These are phyloP conservation scores for Mucor lusitanicus DNA, from an alignment of 371 early-diverging fungal genomes.

Conservation along the genomic window DNA sequence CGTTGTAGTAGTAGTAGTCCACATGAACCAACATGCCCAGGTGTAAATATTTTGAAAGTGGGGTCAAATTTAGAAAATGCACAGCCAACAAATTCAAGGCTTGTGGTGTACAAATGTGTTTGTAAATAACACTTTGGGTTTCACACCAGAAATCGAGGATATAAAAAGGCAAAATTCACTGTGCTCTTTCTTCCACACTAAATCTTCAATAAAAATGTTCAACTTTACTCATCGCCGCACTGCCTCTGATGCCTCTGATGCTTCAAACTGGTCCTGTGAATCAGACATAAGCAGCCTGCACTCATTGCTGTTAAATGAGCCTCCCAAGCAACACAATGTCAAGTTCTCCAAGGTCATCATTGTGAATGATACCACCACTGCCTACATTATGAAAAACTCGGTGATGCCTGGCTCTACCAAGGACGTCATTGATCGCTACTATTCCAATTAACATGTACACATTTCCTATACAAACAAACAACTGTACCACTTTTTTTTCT, in stretches of 20 bases:
- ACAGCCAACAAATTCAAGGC: background rate
- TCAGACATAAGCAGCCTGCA: background rate
- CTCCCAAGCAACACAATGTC: background rate
- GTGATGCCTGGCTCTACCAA: conserved; percentile 5
- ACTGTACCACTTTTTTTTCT: background rate
- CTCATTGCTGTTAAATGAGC: background rate
- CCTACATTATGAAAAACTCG: conserved; percentile 1
- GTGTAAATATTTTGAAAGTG: background rate
- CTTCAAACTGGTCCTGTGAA: conserved; percentile 3
- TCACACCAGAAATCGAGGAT: background rate
- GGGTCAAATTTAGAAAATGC: background rate
- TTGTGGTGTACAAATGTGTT: background rate
- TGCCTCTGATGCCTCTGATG: background rate
- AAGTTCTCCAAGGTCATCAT: conserved; percentile 15
- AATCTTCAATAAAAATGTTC: background rate
- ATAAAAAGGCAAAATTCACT: background rate
- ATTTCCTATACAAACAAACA: background rate
- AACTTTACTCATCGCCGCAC: background rate
- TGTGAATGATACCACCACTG: conserved; percentile 8
- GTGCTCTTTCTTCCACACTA: background rate
- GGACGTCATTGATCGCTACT: conserved; percentile 10
- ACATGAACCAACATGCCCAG: background rate
- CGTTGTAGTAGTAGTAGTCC: background rate
- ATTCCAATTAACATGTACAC: background rate
- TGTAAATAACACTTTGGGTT: background rate